These are phyloP conservation scores for Globisporangium abappressorium DNA, from an alignment of 352 stramenopile species.

Conservation along the genomic window DNA sequence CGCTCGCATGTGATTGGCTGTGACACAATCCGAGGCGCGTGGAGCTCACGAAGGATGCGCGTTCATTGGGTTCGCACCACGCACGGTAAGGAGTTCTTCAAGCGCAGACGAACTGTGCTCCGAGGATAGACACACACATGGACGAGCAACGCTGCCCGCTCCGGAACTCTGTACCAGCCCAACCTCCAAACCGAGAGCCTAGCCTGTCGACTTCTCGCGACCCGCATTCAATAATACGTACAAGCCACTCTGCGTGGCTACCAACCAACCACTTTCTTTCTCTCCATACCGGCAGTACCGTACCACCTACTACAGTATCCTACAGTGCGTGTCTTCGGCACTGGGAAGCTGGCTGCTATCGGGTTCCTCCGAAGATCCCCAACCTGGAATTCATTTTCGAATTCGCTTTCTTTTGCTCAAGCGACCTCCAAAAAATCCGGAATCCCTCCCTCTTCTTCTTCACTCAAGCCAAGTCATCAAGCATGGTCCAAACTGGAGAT, in stretches of 20 bases:
- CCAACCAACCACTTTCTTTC: background rate
- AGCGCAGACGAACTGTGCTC: background rate
- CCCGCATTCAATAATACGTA: background rate
- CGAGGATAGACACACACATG: background rate
- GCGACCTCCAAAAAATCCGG: background rate
- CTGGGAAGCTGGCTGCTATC: background rate
- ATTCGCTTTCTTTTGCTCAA: background rate
- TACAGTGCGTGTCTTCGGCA: background rate
- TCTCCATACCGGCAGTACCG: background rate
- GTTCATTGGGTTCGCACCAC: background rate
- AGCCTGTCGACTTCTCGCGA: background rate
- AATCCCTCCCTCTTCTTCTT: background rate
- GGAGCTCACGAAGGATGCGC: background rate
- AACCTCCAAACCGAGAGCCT: background rate
- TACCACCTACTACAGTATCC: background rate
- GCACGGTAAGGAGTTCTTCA: background rate
- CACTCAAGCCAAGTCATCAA: background rate
- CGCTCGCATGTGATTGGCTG: background rate
- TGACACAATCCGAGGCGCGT: background rate
- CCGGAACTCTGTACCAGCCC: background rate
- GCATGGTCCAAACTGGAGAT: conserved; percentile 35
- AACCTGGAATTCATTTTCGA: background rate
- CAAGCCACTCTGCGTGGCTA: background rate
- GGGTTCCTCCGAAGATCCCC: background rate
- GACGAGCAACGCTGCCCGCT: background rate